These are phyloP conservation scores for Citrus cavaleriei DNA, from an alignment of 345 rosid species.

Conservation along the genomic window DNA sequence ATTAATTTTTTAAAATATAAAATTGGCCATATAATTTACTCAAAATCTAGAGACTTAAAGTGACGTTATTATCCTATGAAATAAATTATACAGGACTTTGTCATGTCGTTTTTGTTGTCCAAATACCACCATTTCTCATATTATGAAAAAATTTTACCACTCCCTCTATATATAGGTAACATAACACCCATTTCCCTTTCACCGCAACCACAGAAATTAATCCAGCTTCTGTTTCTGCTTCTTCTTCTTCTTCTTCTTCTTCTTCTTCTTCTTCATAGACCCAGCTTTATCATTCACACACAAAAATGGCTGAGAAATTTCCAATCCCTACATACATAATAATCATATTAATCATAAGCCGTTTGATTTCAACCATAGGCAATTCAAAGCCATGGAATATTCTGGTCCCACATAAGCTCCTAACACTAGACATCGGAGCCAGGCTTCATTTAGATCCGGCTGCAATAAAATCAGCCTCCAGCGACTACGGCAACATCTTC, in stretches of 20 bases:
- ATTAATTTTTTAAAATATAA: too few relatives aligned
- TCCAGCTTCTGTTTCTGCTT: neutral
- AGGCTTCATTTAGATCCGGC: conserved; percentile 40
- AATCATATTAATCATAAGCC: conserved; percentile 29
- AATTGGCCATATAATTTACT: too few relatives aligned
- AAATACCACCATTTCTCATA: too few relatives aligned
- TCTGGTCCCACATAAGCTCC: conserved; percentile 16
- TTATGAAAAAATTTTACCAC: neutral
- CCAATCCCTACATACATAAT: conserved; percentile 21
- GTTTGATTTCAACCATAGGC: conserved; percentile 21
- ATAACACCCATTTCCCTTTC: neutral
- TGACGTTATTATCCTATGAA: too few relatives aligned
- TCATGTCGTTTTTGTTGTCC: too few relatives aligned
- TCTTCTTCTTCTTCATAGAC: too few relatives aligned
- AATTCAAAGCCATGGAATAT: conserved; percentile 19
- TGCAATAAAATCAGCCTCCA: conserved; percentile 43
- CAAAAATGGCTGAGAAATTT: conserved; percentile 27
- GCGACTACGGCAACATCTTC: conserved; percentile 65
- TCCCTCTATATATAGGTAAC: neutral
- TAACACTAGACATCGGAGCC: conserved; percentile 9
- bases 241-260: neutral
- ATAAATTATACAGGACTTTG: too few relatives aligned
- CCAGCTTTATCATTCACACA: neutral
- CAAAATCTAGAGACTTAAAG: too few relatives aligned
- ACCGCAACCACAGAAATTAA: neutral